Conservation (phyloP, 441 rosid genomes). For the Jatropha podagrica region DNA sequence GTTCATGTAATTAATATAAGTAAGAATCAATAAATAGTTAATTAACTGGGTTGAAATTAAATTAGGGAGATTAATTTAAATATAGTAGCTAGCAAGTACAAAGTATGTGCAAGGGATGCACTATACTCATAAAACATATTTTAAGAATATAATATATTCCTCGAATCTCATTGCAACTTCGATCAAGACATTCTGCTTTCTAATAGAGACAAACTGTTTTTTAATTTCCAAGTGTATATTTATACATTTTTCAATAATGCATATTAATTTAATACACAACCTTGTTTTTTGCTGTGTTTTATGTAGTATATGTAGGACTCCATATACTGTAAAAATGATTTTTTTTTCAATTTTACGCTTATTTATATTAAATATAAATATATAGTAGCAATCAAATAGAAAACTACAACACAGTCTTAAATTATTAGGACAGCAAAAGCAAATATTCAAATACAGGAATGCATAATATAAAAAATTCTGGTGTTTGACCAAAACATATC, state of each 20-base stretch:
- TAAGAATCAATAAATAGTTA: no score
- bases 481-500: neutral
- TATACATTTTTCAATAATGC: neutral
- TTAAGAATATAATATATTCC: slow-evolving; percentile 11
- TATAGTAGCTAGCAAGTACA: no score
- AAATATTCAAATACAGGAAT: neutral
- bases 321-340: neutral
- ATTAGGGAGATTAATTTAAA: no score
- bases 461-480: neutral
- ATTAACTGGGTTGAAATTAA: no score
- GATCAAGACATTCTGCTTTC: slow-evolving; percentile 14
- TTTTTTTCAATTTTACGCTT: neutral
- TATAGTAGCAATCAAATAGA: neutral
- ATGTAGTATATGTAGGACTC: neutral
- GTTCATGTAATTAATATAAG: no score
- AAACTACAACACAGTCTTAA: neutral
- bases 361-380: no score
- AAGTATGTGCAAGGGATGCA: neutral
- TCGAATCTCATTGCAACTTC: slow-evolving; percentile 13
- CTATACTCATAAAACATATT: neutral
- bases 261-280: neutral
- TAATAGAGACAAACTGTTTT: slow-evolving; percentile 7
- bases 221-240: neutral
- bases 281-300: neutral
- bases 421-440: neutral